Conservation (phyloP, 2,329 filamentous ascomycete species). For the Botrytis aclada region DNA sequence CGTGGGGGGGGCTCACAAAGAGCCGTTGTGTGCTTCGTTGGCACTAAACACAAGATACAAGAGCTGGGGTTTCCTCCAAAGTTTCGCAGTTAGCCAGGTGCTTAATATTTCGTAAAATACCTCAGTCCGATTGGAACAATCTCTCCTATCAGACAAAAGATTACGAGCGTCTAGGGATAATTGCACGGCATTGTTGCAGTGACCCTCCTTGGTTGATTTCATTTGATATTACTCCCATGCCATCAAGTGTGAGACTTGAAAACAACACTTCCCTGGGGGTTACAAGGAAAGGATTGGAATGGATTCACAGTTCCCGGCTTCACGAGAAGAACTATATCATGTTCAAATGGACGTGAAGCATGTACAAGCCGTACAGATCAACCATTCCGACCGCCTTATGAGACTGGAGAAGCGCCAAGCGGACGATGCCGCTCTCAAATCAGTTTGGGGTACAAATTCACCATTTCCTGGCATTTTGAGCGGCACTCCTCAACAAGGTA, state of each 20-base stretch:
- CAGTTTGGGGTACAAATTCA: constrained; percentile 86
- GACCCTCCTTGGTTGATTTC: neutral
- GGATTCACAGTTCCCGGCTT: constrained; percentile 60
- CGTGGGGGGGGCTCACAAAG: constrained; percentile 20
- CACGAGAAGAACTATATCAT: constrained; percentile 63
- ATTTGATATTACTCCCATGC: constrained; percentile 11
- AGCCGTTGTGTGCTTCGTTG: constrained; percentile 15
- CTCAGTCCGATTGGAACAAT: neutral
- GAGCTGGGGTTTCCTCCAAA: neutral
- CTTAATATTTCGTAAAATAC: neutral
- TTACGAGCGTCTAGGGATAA: neutral
- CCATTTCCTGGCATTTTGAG: constrained; percentile 85
- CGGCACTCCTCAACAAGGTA: constrained; percentile 84
- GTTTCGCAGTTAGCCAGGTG: neutral
- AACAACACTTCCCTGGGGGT: constrained; percentile 7
- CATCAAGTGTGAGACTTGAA: neutral
- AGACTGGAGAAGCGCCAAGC: constrained; percentile 65
- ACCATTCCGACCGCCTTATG: constrained; percentile 59
- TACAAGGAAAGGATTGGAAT: constrained; percentile 46
- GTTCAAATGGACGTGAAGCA: constrained; percentile 70
- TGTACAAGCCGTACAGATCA: constrained; percentile 60
- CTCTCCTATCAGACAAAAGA: neutral
- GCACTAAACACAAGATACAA: constrained; percentile 11
- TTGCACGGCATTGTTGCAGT: neutral
- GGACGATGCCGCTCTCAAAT: constrained; percentile 69